Percentiles rank a stretch among this genome's conserved stretches.
Conservation (phyloP, 495 filamentous ascomycete species). For the Penicillium bovifimosum region DNA sequence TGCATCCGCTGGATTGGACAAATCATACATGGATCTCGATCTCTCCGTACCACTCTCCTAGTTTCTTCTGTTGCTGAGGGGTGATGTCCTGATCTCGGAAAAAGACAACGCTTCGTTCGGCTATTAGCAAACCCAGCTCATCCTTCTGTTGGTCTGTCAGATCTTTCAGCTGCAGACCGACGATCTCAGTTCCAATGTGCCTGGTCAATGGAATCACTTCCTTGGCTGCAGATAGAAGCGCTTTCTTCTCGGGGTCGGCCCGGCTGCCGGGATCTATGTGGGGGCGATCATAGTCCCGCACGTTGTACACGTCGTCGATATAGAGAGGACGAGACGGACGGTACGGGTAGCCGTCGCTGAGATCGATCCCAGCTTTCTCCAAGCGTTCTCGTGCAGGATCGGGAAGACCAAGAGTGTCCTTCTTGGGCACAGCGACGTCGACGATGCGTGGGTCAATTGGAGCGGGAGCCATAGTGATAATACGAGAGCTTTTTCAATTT, state of each 20-base stretch:
- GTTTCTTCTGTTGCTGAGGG: conserved; percentile 61
- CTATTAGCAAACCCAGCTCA: conserved; percentile 66
- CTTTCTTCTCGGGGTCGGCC: conserved; percentile 62
- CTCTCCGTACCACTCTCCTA: conserved; percentile 62
- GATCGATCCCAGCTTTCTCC: conserved; percentile 58
- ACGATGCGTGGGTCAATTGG: conserved; percentile 55
- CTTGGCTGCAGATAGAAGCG: conserved; percentile 57
- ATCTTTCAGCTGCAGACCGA: conserved; percentile 64
- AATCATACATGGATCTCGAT: conserved; percentile 60
- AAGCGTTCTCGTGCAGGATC: conserved; percentile 48
- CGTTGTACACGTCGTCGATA: conserved; percentile 59
- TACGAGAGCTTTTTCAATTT: background rate
- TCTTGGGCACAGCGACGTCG: conserved; percentile 54
- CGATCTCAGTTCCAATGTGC: conserved; percentile 68
- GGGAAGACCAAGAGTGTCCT: conserved; percentile 57
- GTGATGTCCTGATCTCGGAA: conserved; percentile 67
- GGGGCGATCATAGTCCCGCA: conserved; percentile 52
- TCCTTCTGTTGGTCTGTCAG: conserved; percentile 62
- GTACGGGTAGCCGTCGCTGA: conserved; percentile 63
- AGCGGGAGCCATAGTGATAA: conserved; percentile 34
- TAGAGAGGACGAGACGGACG: conserved; percentile 59
- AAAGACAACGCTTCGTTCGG: conserved; percentile 70
- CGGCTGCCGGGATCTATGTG: conserved; percentile 58
- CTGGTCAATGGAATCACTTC: conserved; percentile 60
- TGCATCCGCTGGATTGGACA: background rate